A percentile compares a stretch with the other conserved stretches of the same genome.
These are phyloP conservation scores for Westerdykella aurantiaca DNA, from an alignment of 2,329 filamentous ascomycete genomes.

Conservation along the genomic window DNA sequence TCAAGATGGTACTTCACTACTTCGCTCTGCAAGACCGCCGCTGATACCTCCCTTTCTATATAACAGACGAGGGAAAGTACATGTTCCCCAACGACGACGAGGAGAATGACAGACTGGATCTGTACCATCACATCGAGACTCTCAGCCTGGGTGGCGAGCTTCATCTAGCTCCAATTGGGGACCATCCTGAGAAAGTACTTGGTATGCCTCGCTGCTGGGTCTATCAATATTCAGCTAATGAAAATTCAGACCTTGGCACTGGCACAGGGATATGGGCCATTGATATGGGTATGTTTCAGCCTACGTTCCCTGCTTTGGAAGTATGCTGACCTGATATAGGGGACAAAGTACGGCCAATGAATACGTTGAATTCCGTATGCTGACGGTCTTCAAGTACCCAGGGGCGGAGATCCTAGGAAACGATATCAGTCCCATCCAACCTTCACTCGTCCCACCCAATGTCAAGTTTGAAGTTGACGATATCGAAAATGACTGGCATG, in stretches of 20 bases:
- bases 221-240: neutral
- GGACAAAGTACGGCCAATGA: constrained; percentile 13
- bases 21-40: neutral
- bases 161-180: constrained; percentile 19
- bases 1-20: constrained; percentile 9
- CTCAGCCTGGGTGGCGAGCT: constrained; percentile 16
- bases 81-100: constrained; percentile 24
- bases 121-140: constrained; percentile 21
- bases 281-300: constrained; percentile 13
- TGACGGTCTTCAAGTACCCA: constrained; percentile 14
- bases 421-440: constrained; percentile 36
- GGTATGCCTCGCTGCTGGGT: neutral
- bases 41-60: neutral
- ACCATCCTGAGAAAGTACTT: constrained; percentile 15
- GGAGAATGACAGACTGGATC: constrained; percentile 23
- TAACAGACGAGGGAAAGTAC: constrained; percentile 10
- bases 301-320: neutral
- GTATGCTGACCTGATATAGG: constrained; percentile 2
- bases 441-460: constrained; percentile 36
- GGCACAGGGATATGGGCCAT: constrained; percentile 24
- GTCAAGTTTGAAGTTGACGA: constrained; percentile 38
- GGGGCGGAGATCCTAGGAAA: constrained; percentile 32
- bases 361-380: neutral
- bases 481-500: constrained; percentile 33
- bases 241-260: constrained; percentile 11